Base-by-base conservation (phyloP, 768 basidiomycete genomes). In the Leccinum aurantiacum region DNA sequence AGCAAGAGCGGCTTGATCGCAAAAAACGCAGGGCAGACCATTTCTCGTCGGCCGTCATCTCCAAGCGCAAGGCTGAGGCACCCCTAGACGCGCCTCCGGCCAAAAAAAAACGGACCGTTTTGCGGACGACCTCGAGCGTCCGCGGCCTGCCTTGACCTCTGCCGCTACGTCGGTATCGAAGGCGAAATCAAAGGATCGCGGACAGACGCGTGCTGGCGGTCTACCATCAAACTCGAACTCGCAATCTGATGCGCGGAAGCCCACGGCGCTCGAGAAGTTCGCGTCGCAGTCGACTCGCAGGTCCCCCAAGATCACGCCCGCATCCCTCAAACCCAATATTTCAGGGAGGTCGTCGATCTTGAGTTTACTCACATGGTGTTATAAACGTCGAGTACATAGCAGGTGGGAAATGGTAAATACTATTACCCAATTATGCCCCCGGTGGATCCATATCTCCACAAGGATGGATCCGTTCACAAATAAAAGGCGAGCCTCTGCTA, bases 51-150 rank as follows among this genome's bases (percentile, higher is more conserved):
- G 25, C 25, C 25, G 25, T 25, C 24, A 25, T 25, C 24, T 25
- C 24, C 24, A 25, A 25, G 24, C 24, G 24, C 24, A 25, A 25
- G 17, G 17, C 7, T 17, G 10, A 2, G 17, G 1, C 8, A 17
- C 7, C 38, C 0, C 38, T 41, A 17, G 80, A 82, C 6, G 80
- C 75, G 3, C 82, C 83, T 8, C 72, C 76, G 14, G 1, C 60
- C 8, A 73, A 31, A 74, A 75, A 44, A 90, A 89, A 75, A 86
- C 79, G 14, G 58, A 53, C 31, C 70, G 13, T 48, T 59, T 59
- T 19, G 53, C 56, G 4, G 63, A 67, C 1, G 59, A 65, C 6
- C 50, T 54, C 49, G n/a, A 53, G 15, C 7, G 5, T 7, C 6
- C 58, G 24, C 15, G 29, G 15, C 25, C 55, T 24, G 13, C 31